Base-by-base conservation (phyloP, 768 basidiomycete species). In the Scleroderma bovista region DNA sequence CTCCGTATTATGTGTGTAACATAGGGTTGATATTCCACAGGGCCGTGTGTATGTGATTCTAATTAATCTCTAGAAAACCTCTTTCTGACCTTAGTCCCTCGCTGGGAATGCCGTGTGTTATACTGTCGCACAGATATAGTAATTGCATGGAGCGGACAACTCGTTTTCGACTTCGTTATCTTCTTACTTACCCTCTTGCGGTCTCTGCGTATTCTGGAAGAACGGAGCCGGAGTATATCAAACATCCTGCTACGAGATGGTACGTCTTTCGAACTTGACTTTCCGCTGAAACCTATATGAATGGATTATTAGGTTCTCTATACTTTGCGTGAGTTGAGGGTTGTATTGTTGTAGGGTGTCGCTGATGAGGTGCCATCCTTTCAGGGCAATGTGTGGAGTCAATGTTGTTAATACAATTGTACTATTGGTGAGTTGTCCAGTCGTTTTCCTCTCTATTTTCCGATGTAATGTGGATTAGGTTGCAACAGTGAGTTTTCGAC, bases 101-200 rank as follows among this genome's bases (percentile, higher is more conserved):
- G n/a, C n/a, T n/a, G n/a, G n/a, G 15, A 36, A 36, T 36, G 13
- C 17, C 34, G n/a, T 38, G 37, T 17, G 12, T 12, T 8, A 38
- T 5, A 12, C 40, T 23, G 11, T 42, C 15, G n/a, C 39, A n/a
- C 19, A 60, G 58, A 47, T 15, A 23, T 46, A 1, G 51, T 50
- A 2, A 17, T 48, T 19, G 49, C 24, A 4, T 60, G 56, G 50
- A 26, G 46, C 6, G 41, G 43, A 15, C 51, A 57, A 31, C 47
- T 66, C 20, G 40, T 44, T 13, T 63, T 63, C 33, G 61, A 64
- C 23, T 12, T 48, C 15, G 22, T 58, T 39, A 39, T 62, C 20
- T 65, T 65, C 49, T 8, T 36, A n/a, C 44, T 66, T 6, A 66
- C 57, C 3, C 33, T 60, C 3, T 50, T 51, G 51, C 59, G 46